Conservation (phyloP, 1,284 basidiomycete species). For the Stygiomarasmius scandens region DNA sequence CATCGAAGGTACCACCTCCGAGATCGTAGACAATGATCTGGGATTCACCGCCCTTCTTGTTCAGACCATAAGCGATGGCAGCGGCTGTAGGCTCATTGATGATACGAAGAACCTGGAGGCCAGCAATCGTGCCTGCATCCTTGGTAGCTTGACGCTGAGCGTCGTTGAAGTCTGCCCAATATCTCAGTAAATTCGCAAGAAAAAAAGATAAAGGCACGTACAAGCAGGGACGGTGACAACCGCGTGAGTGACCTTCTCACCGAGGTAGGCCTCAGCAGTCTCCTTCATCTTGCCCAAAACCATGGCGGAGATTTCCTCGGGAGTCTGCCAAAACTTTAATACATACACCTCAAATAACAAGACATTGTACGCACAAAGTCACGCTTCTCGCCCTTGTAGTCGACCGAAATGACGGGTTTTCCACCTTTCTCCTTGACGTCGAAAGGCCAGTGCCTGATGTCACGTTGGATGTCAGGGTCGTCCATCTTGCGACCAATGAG, state of each 20-base stretch:
- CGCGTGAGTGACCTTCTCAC: conserved; percentile 95
- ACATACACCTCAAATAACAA: background rate
- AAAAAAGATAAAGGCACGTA: conserved; percentile 33
- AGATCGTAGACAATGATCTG: conserved; percentile 99
- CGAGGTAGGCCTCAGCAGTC: conserved; percentile 97
- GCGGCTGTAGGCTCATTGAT: conserved; percentile 99
- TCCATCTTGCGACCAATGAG: conserved; percentile 89
- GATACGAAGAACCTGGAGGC: conserved; percentile 95
- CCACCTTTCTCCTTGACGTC: conserved; percentile 77
- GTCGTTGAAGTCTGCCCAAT: conserved; percentile 98
- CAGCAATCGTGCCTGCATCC: conserved; percentile 96
- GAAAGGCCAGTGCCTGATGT: conserved; percentile 92
- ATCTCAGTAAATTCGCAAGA: background rate
- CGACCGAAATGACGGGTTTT: conserved; percentile 86
- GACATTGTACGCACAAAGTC: conserved; percentile 65
- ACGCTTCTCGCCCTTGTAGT: conserved; percentile 85
- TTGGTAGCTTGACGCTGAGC: conserved; percentile 99
- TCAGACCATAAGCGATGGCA: conserved; percentile 97
- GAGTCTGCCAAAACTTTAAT: conserved; percentile 49
- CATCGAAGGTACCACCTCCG: conserved; percentile 98
- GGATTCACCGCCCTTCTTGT: conserved; percentile 92
- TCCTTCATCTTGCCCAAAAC: conserved; percentile 98
- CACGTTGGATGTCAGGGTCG: conserved; percentile 78
- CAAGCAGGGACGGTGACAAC: conserved; percentile 98
- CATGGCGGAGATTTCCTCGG: conserved; percentile 94